Evolutionary conservation across 2,329 filamentous ascomycete species (phyloP).

Genomic region (Lithohypha guttulata): DNA sequence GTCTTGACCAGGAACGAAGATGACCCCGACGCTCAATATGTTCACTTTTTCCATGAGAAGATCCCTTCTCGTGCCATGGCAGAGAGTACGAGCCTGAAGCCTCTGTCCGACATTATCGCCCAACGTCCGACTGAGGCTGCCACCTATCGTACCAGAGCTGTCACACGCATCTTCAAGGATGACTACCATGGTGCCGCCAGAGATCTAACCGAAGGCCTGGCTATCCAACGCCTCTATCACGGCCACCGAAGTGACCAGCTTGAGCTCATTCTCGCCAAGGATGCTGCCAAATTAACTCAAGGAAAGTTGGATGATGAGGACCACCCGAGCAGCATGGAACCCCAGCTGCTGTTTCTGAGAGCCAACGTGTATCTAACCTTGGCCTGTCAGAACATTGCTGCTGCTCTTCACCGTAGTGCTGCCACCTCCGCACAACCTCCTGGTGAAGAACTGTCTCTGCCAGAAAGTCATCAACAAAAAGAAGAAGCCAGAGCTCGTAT

Average conservation of each 20-base stretch:
- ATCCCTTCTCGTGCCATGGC: constrained; percentile 65
- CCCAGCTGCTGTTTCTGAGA: constrained; percentile 66
- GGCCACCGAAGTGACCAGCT: constrained; percentile 42
- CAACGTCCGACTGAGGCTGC: constrained; percentile 54
- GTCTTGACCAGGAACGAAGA: constrained; percentile 60
- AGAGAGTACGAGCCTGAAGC: constrained; percentile 56
- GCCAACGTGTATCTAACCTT: constrained; percentile 61
- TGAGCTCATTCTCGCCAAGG: constrained; percentile 39
- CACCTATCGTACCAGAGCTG: constrained; percentile 60
- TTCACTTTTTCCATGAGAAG: constrained; percentile 90
- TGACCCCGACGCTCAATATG: constrained; percentile 67
- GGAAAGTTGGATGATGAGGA: constrained; percentile 48
- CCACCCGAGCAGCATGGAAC: constrained; percentile 64
- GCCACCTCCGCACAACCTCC: constrained; percentile 10
- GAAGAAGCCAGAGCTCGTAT: constrained; percentile 28
- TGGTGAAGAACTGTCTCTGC: constrained; percentile 27
- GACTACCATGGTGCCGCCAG: constrained; percentile 58
- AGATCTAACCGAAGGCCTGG: constrained; percentile 60
- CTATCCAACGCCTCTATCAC: constrained; percentile 42
- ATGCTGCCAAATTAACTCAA: constrained; percentile 31
- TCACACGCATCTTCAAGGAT: constrained; percentile 64
- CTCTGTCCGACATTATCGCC: constrained; percentile 57
- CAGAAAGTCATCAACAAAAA: constrained; percentile 33
- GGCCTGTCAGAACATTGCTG: constrained; percentile 54
- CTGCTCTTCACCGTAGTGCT: constrained; percentile 35